Evolutionary conservation across 1,284 basidiomycete species (phyloP), one percentile per base, ranked within the genome.

Genomic region (Leucoagaricus sp.): DNA sequence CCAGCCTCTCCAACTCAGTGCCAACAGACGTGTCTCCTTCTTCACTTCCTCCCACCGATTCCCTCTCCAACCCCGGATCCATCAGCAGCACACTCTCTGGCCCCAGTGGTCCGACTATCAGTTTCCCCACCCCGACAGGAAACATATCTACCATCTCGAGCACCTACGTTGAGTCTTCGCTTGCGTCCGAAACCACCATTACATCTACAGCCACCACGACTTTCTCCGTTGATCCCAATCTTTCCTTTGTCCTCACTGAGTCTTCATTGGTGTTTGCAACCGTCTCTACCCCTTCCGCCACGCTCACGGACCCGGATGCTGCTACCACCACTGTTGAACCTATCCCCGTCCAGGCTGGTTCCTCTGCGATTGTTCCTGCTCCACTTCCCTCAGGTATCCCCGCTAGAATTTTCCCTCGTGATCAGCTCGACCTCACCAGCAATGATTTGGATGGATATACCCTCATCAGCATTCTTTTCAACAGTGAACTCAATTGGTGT

Each of bases 351-450:
- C 60, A 69, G 13, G 52, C 72, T 1, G 49, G 41, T 31, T 60
- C 63, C 1, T 64, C 71, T 15, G 65, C 64, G 0, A 49, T 69
- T 46, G 42, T 57, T 58, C 44, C 58, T 55, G 68, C 74, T 2
- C 64, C 80, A 0, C 73, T 92, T 19, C 89, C 89, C 0, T 71
- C 76, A 0, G 77, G 76, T 55, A 71, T 91, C 3, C 87, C 90
- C 15, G 70, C 64, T 12, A 72, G 77, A 58, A 90, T 92, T 58
- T 78, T 82, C 50, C 84, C 88, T n/a, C 61, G 66, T 4, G 67
- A 69, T 33, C 55, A 53, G 41, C 58, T 79, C 10, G 58, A 70
- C 29, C 5, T 62, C 4, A 60, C 21, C 7, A 65, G 57, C 42
- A 44, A 34, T 12, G 65, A 76, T 60, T 64, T 81, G 19, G 51